Conservation (phyloP, 371 early-diverging fungal species). For the Lichtheimia hyalospora region DNA sequence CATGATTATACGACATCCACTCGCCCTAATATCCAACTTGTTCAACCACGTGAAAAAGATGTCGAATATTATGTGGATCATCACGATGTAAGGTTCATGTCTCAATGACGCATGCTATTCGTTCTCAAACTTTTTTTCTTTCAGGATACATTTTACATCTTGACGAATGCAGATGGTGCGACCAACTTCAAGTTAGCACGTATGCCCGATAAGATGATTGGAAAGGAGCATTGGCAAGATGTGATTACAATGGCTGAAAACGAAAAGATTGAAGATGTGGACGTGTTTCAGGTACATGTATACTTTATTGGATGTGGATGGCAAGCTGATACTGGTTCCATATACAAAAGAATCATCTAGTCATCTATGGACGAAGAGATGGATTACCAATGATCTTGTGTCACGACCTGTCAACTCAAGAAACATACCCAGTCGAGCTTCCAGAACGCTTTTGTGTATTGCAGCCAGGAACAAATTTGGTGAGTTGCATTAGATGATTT, state of each 20-base stretch:
- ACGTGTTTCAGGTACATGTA: slow-evolving; percentile 64
- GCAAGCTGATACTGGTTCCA: neutral
- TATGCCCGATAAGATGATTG: slow-evolving; percentile 37
- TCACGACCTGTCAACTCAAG: slow-evolving; percentile 42
- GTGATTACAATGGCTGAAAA: slow-evolving; percentile 57
- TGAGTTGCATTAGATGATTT: slow-evolving; percentile 14
- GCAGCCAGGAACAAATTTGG: slow-evolving; percentile 66
- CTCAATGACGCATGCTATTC: neutral
- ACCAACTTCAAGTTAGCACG: slow-evolving; percentile 65
- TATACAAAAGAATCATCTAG: slow-evolving; percentile 49
- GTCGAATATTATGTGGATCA: slow-evolving; percentile 84
- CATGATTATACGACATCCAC: slow-evolving; percentile 37
- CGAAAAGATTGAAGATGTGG: slow-evolving; percentile 83
- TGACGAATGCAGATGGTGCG: slow-evolving; percentile 69
- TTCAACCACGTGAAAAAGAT: slow-evolving; percentile 59
- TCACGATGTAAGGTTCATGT: slow-evolving; percentile 53
- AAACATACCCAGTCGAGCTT: slow-evolving; percentile 52
- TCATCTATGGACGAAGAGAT: slow-evolving; percentile 61
- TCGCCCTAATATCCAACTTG: slow-evolving; percentile 38
- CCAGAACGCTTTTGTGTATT: slow-evolving; percentile 65
- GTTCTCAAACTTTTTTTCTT: neutral
- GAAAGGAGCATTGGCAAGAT: slow-evolving; percentile 58
- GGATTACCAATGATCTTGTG: slow-evolving; percentile 63
- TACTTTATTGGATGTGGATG: neutral
- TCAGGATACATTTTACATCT: slow-evolving; percentile 66